phyloP scores from a whole-genome alignment of 768 basidiomycete species.

The Lentinus brumalis region DNA sequence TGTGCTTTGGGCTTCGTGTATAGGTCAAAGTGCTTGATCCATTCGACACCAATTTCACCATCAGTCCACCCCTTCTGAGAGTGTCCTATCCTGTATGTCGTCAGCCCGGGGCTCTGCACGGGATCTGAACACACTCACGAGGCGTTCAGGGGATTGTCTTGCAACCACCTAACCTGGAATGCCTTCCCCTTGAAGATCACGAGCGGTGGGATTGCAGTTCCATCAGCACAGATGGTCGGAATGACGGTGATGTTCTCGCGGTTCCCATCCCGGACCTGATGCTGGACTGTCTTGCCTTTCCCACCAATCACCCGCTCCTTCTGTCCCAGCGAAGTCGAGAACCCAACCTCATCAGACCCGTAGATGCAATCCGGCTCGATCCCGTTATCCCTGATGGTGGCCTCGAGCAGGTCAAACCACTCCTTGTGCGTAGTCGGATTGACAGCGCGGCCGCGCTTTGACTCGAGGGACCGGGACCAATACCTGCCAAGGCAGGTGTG shows the following conservation, averaged over 20 bases:
- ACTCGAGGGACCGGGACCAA: not conserved
- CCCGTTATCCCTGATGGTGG: not conserved
- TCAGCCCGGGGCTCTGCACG: too few relatives aligned
- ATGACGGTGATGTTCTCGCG: not conserved
- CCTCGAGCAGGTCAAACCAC: not conserved
- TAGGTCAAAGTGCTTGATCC: conserved; percentile 43
- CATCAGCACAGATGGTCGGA: not conserved
- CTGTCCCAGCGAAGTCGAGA: not conserved
- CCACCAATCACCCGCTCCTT: not conserved
- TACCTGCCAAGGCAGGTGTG: not conserved
- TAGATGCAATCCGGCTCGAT: not conserved
- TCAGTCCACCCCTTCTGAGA: conserved; percentile 38
- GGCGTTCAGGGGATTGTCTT: conserved; percentile 43
- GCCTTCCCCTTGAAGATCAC: conserved; percentile 43
- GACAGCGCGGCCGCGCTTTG: not conserved
- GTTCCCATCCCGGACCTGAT: not conserved
- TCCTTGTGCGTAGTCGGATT: not conserved
- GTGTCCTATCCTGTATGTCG: conserved; percentile 18
- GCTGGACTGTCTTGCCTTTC: not conserved
- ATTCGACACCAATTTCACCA: conserved; percentile 38
- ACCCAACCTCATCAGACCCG: not conserved
- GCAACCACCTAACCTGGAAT: conserved; percentile 39
- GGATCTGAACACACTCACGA: conserved; percentile 26
- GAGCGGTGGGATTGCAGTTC: not conserved
- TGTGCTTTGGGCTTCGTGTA: conserved; percentile 38